Base-by-base conservation (phyloP, 2,329 filamentous ascomycete genomes). In the Pseudodiploospora longispora region DNA sequence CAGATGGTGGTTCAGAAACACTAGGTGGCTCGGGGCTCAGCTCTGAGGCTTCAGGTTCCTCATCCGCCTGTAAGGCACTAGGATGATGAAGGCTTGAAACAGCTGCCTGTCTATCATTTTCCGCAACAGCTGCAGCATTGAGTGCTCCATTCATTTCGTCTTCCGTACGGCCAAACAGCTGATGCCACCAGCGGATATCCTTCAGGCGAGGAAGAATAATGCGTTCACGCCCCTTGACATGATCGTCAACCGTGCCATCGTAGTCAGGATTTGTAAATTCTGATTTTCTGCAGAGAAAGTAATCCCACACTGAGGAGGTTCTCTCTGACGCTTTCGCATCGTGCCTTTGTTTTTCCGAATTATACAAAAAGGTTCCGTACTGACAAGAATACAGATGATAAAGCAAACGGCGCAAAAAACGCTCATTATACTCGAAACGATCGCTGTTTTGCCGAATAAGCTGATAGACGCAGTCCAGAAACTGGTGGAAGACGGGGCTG, bases 321-420 rank as follows among this genome's bases (percentile, higher is more conserved):
- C 79, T 75, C 55, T 89, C 82, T 34, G 72, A 70, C 1, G 86
- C 81, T 29, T 72, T 74, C 27, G 79, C 76, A 36, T 93, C 85
- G 10, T 79, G 70, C 4, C 93, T 82, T 56, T 95, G 86, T 58
- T 89, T 93, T 62, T 98, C 93, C 44, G 81, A 94, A 66, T 98
- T 96, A 65, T 87, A 95, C 5, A 98, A 73, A 61, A 98, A 98
- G 0, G 91, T 96, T 38, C 93, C 93, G 51, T 96, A 98, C 61
- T 98, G 93, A 53, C 90, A 95, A 1, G 91, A 91, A 60, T 97
- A 91, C 2, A 95, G 76, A 61, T 98, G 93, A 59, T 97, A 98
- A 2, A 97, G 72, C 3, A 98, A 71, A 19, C 93, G 81, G 28
- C 88, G 78, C 6, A 98, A 69, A 63, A 98, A 97, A 4, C 91